Evolutionary conservation across 2,329 filamentous ascomycete species (phyloP).

Genomic region (Aaosphaeria pasadenensis): DNA sequence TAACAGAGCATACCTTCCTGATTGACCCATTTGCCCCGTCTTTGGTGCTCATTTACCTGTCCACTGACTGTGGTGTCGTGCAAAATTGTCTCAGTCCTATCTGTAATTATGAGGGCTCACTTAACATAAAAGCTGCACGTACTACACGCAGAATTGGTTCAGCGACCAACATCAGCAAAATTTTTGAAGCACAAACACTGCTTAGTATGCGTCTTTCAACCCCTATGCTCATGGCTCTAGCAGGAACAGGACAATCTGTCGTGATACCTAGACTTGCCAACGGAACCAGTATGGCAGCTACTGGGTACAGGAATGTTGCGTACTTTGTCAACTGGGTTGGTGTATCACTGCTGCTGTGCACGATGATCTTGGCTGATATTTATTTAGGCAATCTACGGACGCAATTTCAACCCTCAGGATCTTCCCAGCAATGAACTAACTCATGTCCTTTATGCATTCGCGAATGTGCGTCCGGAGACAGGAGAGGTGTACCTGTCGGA

Average conservation of each 20-base stretch:
- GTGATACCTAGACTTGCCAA: slow-evolving; percentile 18
- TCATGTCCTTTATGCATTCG: slow-evolving; percentile 39
- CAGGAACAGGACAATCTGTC: slow-evolving; percentile 14
- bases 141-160: too few species aligned
- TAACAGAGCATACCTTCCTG: too few species aligned
- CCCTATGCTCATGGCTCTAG: slow-evolving; percentile 17
- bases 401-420: slow-evolving; percentile 35
- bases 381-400: slow-evolving; percentile 35
- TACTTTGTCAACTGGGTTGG: slow-evolving; percentile 40
- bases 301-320: slow-evolving; percentile 35
- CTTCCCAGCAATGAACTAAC: slow-evolving; percentile 31
- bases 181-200: slow-evolving; percentile 4
- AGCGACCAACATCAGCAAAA: too few species aligned
- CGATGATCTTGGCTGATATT: neutral
- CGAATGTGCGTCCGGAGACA: slow-evolving; percentile 34
- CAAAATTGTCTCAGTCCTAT: too few species aligned
- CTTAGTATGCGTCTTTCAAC: slow-evolving; percentile 19
- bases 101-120: too few species aligned
- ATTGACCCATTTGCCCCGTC: too few species aligned
- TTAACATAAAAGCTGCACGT: too few species aligned
- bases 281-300: slow-evolving; percentile 14
- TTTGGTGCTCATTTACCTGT: too few species aligned
- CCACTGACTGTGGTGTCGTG: too few species aligned
- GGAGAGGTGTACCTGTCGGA: slow-evolving; percentile 38
- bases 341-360: neutral